Evolutionary conservation across 2,329 filamentous ascomycete species (phyloP).

Genomic region (Albophoma yamanashiensis): DNA sequence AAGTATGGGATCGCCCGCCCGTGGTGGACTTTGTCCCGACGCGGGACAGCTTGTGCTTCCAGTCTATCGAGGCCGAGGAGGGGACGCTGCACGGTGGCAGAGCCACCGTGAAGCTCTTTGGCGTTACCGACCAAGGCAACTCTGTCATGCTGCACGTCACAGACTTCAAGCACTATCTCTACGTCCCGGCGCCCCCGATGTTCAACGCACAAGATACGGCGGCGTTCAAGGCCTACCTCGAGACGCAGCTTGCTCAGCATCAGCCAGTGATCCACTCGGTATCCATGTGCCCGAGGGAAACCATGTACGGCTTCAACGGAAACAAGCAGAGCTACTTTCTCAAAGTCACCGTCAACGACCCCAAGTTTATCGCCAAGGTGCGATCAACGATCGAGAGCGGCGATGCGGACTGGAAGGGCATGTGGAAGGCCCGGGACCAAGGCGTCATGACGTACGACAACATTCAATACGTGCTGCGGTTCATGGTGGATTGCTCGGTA

Average conservation of each 20-base stretch:
- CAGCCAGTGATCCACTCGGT: conserved; percentile 70
- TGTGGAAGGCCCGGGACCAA: conserved; percentile 64
- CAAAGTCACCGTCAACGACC: conserved; percentile 87
- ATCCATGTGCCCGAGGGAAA: conserved; percentile 73
- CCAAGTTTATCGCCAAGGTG: conserved; percentile 69
- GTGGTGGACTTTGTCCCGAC: conserved; percentile 41
- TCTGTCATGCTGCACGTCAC: conserved; percentile 93
- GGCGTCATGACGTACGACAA: conserved; percentile 89
- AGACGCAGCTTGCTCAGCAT: conserved; percentile 64
- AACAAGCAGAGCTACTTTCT: conserved; percentile 87
- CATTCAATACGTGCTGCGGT: conserved; percentile 87
- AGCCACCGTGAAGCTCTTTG: conserved; percentile 81
- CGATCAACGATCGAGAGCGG: conserved; percentile 65
- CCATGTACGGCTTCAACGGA: conserved; percentile 88
- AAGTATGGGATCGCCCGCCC: conserved; percentile 68
- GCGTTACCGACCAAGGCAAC: conserved; percentile 73
- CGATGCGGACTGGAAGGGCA: conserved; percentile 75
- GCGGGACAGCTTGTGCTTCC: conserved; percentile 70
- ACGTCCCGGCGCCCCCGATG: conserved; percentile 74
- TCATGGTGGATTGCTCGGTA: conserved; percentile 95
- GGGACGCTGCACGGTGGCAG: conserved; percentile 68
- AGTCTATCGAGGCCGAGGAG: conserved; percentile 93
- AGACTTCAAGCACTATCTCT: conserved; percentile 93
- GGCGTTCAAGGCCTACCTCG: conserved; percentile 69
- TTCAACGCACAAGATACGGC: conserved; percentile 73